Conservation (phyloP, 805 yeast species). For the Saccharomyces eubayanus region DNA sequence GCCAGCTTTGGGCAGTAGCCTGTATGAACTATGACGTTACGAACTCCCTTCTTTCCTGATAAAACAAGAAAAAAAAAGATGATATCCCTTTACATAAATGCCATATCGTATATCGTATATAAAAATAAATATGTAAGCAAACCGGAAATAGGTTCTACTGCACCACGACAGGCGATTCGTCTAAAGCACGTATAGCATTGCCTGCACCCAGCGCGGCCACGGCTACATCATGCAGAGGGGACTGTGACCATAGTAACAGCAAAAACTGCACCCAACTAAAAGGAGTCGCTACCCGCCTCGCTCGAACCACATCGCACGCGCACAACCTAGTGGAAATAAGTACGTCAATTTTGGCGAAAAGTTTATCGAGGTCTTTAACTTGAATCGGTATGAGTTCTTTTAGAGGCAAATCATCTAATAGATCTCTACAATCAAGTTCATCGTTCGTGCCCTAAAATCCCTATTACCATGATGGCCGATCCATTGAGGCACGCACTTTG, state of each 20-base stretch:
- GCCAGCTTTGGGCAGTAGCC: slow-evolving; percentile 47
- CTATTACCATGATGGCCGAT: slow-evolving; percentile 83
- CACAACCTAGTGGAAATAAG: too few species aligned
- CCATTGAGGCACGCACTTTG: slow-evolving; percentile 56
- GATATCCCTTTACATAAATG: too few species aligned
- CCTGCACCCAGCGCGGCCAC: not conserved
- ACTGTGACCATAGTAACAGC: not conserved
- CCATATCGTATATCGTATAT: not conserved
- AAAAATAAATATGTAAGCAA: not conserved
- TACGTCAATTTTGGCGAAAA: slow-evolving; percentile 53
- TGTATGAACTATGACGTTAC: slow-evolving; percentile 18
- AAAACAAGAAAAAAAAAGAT: not conserved
- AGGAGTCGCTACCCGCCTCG: too few species aligned
- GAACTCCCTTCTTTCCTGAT: not conserved
- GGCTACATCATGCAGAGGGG: not conserved
- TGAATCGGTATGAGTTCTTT: slow-evolving; percentile 83
- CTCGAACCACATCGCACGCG: too few species aligned
- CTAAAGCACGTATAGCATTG: not conserved
- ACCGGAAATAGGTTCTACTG: not conserved
- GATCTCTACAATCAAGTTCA: slow-evolving; percentile 52
- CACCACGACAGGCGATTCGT: not conserved
- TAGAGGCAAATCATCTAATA: slow-evolving; percentile 50
- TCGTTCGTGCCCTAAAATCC: slow-evolving; percentile 74
- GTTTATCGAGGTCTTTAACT: slow-evolving; percentile 69
- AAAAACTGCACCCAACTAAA: too few species aligned